These are phyloP conservation scores for Clonostachys chloroleuca DNA, from an alignment of 2,329 filamentous ascomycete genomes.

Conservation along the genomic window DNA sequence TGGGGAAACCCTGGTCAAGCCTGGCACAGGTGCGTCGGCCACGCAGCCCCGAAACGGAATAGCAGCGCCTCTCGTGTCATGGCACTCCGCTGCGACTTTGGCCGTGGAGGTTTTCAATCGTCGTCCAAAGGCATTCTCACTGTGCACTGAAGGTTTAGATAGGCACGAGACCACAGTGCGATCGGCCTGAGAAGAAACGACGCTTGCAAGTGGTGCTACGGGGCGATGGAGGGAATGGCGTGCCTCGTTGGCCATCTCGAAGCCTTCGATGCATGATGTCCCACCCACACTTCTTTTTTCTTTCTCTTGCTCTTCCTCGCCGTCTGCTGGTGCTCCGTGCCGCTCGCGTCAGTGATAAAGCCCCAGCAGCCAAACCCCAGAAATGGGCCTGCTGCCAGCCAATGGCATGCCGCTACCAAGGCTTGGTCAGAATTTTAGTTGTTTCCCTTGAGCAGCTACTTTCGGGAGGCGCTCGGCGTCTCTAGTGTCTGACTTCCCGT, in stretches of 20 bases:
- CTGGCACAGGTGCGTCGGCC: background rate
- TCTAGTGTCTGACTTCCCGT: conserved; percentile 1
- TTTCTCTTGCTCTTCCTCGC: background rate
- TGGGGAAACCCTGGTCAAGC: background rate
- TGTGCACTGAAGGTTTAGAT: no score
- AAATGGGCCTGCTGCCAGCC: no score
- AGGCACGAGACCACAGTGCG: background rate
- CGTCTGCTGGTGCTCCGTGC: no score
- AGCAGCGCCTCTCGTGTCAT: background rate
- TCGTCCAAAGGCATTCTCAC: no score
- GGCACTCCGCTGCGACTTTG: background rate
- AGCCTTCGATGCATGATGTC: conserved; percentile 2
- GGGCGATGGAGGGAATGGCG: background rate
- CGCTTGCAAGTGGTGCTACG: background rate
- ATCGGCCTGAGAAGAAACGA: background rate
- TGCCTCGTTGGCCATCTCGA: background rate
- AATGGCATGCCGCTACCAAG: no score
- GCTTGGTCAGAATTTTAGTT: no score
- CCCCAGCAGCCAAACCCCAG: background rate
- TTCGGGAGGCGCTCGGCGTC: conserved; percentile 1
- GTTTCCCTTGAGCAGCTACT: background rate
- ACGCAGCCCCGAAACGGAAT: background rate
- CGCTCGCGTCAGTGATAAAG: background rate
- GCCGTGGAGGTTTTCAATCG: no score
- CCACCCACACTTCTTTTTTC: background rate